Percentiles rank a stretch among this genome's conserved stretches.
Conservation (phyloP, 2,329 filamentous ascomycete genomes). For the Lecanicillium sp. region DNA sequence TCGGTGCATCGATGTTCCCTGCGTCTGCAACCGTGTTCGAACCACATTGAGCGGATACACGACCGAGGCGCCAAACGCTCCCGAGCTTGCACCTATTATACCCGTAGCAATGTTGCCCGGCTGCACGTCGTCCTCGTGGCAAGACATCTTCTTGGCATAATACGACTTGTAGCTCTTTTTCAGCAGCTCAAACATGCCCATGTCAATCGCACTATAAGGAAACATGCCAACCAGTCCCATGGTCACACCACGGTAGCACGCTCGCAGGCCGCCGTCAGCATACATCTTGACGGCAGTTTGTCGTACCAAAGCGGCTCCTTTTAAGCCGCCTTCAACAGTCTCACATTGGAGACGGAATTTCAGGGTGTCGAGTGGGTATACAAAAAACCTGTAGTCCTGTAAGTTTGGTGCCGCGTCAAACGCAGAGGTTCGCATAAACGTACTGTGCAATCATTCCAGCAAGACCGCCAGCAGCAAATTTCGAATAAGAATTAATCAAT, state of each 20-base stretch:
- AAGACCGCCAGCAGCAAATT: conserved; percentile 83
- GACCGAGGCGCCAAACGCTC: conserved; percentile 83
- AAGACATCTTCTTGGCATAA: conserved; percentile 59
- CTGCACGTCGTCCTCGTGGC: conserved; percentile 75
- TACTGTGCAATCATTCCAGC: conserved; percentile 92
- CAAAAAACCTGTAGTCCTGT: conserved; percentile 55
- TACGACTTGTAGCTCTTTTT: conserved; percentile 66
- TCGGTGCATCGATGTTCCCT: conserved; percentile 87
- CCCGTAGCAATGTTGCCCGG: conserved; percentile 79
- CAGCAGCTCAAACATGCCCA: conserved; percentile 89
- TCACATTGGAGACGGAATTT: conserved; percentile 88
- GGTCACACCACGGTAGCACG: conserved; percentile 85
- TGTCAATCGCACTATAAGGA: conserved; percentile 92
- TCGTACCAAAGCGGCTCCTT: conserved; percentile 72
- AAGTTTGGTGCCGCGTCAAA: conserved; percentile 11
- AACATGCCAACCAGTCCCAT: conserved; percentile 97
- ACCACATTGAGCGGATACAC: conserved; percentile 95
- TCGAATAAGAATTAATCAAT: conserved; percentile 72
- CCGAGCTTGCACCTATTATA: conserved; percentile 82
- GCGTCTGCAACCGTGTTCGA: conserved; percentile 83
- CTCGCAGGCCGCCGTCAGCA: conserved; percentile 60
- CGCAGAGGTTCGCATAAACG: conserved; percentile 28
- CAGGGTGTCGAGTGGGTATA: conserved; percentile 87
- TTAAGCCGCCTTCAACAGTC: conserved; percentile 76
- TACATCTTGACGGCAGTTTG: conserved; percentile 85